These are phyloP conservation scores for Myriangium duriaei DNA, from an alignment of 2,329 filamentous ascomycete genomes.

Conservation along the genomic window DNA sequence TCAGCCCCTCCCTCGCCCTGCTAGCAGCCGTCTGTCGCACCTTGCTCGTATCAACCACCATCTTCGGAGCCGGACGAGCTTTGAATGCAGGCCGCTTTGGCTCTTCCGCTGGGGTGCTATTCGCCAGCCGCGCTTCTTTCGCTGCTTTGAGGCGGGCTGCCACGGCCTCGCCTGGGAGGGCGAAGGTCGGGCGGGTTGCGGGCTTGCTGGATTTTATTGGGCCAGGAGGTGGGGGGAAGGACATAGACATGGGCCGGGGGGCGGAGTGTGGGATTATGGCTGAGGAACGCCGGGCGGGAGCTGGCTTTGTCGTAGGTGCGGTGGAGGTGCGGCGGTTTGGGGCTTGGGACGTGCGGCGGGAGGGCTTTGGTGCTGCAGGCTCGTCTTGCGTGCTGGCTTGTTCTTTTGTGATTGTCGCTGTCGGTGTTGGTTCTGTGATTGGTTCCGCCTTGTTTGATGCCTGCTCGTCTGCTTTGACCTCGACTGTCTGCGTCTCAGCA, in stretches of 20 bases:
- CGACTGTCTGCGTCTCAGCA: not conserved
- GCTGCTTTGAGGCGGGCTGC: constrained; percentile 41
- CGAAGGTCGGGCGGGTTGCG: constrained; percentile 38
- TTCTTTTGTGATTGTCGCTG: constrained; percentile 11
- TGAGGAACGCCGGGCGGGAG: constrained; percentile 13
- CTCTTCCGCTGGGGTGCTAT: constrained; percentile 18
- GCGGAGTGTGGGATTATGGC: constrained; percentile 27
- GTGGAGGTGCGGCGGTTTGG: constrained; percentile 15
- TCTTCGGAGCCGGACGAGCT: constrained; percentile 31
- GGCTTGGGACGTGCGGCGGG: constrained; percentile 11
- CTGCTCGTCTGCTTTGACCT: not conserved
- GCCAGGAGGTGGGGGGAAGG: constrained; percentile 35
- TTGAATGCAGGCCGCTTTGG: constrained; percentile 31
- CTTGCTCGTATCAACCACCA: constrained; percentile 6
- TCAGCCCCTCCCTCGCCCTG: constrained; percentile 28
- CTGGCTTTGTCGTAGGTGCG: not conserved
- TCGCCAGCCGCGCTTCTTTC: constrained; percentile 35
- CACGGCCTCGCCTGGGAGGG: constrained; percentile 40
- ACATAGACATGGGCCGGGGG: constrained; percentile 34
- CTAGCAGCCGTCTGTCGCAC: constrained; percentile 35
- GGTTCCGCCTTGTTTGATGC: not conserved
- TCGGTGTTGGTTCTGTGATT: constrained; percentile 11
- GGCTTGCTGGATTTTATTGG: constrained; percentile 38
- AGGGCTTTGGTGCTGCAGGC: constrained; percentile 3
- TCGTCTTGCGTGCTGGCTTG: constrained; percentile 1